Percentiles rank a stretch among this genome's conserved stretches.
phyloP scores from a whole-genome alignment of 805 yeast genomes.

The Spathaspora passalidarum region DNA sequence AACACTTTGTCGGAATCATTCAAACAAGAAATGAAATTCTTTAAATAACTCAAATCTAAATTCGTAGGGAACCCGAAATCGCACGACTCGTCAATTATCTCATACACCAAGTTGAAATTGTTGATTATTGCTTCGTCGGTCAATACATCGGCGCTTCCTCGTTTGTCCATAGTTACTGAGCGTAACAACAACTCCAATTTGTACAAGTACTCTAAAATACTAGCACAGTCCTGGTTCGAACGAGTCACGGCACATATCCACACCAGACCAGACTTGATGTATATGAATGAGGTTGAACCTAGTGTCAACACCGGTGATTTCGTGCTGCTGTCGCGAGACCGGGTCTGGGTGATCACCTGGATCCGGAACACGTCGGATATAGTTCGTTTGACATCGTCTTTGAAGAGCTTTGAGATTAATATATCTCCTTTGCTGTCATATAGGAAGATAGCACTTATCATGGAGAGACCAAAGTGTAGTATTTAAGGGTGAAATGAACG shows the following conservation, averaged over 20 bases:
- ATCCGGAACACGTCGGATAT: slow-evolving; percentile 88
- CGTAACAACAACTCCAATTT: slow-evolving; percentile 54
- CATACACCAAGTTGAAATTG: slow-evolving; percentile 70
- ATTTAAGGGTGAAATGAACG: neutral
- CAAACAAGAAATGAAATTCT: slow-evolving; percentile 9
- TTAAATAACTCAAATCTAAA: slow-evolving; percentile 45
- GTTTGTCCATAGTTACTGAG: slow-evolving; percentile 16
- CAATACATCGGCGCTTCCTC: slow-evolving; percentile 11
- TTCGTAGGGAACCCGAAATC: slow-evolving; percentile 78
- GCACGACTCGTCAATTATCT: slow-evolving; percentile 69
- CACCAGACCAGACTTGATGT: slow-evolving; percentile 57
- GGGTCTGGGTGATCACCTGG: slow-evolving; percentile 64
- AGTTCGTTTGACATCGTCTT: slow-evolving; percentile 73
- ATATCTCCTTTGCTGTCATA: slow-evolving; percentile 82
- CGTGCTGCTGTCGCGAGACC: slow-evolving; percentile 17
- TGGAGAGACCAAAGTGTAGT: slow-evolving; percentile 29
- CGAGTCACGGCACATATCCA: slow-evolving; percentile 91
- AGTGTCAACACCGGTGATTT: slow-evolving; percentile 60
- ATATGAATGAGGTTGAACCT: slow-evolving; percentile 89
- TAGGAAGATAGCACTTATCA: slow-evolving; percentile 83
- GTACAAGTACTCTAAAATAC: slow-evolving; percentile 75
- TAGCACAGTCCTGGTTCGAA: slow-evolving; percentile 80
- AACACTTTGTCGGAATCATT: slow-evolving; percentile 14
- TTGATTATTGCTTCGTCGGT: slow-evolving; percentile 48
- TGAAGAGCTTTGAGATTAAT: slow-evolving; percentile 66